phyloP scores from a whole-genome alignment of 2,329 filamentous ascomycete species.

The Boeremia lycopersici region DNA sequence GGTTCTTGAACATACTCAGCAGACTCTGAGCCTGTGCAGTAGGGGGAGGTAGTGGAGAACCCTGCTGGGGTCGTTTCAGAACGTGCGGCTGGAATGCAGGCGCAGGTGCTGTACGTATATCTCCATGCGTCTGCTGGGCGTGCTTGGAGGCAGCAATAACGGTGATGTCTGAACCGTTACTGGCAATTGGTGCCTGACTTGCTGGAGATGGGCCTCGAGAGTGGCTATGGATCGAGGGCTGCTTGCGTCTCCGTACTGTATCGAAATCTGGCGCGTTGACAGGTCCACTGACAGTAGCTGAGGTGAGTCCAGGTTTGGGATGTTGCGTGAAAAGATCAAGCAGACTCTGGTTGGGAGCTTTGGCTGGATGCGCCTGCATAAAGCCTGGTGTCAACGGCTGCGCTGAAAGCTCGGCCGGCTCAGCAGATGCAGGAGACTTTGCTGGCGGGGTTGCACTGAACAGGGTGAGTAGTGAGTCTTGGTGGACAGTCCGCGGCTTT shows the following conservation, averaged over 20 bases:
- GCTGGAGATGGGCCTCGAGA: slow-evolving; percentile 40
- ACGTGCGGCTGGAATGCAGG: slow-evolving; percentile 45
- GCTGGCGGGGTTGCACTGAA: slow-evolving; percentile 46
- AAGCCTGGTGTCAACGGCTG: slow-evolving; percentile 49
- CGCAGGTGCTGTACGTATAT: slow-evolving; percentile 14
- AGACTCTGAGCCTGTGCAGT: slow-evolving; percentile 29
- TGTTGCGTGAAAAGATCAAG: slow-evolving; percentile 27
- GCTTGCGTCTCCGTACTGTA: slow-evolving; percentile 43
- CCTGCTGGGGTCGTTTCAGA: slow-evolving; percentile 41
- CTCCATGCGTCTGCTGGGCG: slow-evolving; percentile 11
- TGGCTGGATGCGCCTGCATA: slow-evolving; percentile 27
- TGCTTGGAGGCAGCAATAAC: slow-evolving; percentile 11
- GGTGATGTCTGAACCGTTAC: slow-evolving; percentile 12
- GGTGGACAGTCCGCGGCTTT: slow-evolving; percentile 50
- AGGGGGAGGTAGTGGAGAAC: slow-evolving; percentile 21
- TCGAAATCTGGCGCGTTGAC: slow-evolving; percentile 51
- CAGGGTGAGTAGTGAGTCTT: slow-evolving; percentile 53
- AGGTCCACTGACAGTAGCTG: slow-evolving; percentile 50
- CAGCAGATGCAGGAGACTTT: slow-evolving; percentile 30
- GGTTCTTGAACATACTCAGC: slow-evolving; percentile 24
- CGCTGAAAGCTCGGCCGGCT: slow-evolving; percentile 55
- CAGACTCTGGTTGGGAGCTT: slow-evolving; percentile 24
- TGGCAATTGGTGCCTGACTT: slow-evolving; percentile 18
- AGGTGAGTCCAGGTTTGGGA: slow-evolving; percentile 38
- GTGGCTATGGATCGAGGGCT: slow-evolving; percentile 25